Evolutionary conservation across 495 filamentous ascomycete genomes (phyloP).

Genomic region (Xanthoparmelia taractica): DNA sequence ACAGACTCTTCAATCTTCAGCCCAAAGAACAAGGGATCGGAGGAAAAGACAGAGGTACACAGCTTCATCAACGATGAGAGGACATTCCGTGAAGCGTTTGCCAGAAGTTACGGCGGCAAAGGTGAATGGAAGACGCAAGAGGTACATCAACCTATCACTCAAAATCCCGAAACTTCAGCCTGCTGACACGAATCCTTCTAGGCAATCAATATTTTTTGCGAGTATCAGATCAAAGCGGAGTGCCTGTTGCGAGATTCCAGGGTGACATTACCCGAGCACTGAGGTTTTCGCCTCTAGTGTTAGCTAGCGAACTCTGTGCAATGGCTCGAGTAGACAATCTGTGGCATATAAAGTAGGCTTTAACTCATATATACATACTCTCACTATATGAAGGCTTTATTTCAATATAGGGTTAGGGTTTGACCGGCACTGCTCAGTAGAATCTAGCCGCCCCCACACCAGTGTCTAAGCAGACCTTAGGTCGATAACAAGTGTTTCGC

Average conservation of each 20-base stretch:
- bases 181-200: neutral
- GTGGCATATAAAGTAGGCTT: neutral
- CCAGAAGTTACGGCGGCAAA: slow-evolving; percentile 39
- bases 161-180: neutral
- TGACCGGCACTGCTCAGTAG: too few species aligned
- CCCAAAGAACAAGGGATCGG: slow-evolving; percentile 20
- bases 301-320: too few species aligned
- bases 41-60: neutral
- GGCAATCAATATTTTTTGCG: neutral
- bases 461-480: too few species aligned
- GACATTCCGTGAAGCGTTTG: slow-evolving; percentile 44
- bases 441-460: too few species aligned
- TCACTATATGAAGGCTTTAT: too few species aligned
- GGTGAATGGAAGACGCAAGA: slow-evolving; percentile 47
- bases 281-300: too few species aligned
- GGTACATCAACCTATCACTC: slow-evolving; percentile 25
- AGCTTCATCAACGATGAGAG: slow-evolving; percentile 35
- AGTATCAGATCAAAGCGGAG: neutral
- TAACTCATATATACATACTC: too few species aligned
- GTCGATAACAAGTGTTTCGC: too few species aligned
- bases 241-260: neutral
- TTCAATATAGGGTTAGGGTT: too few species aligned
- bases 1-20: slow-evolving; percentile 30
- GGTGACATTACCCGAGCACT: too few species aligned
- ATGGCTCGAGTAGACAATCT: too few species aligned